A percentile compares a stretch with the other conserved stretches of the same genome.
phyloP scores from a whole-genome alignment of 2,329 filamentous ascomycete species.

The Pseudogymnoascus sp. region DNA sequence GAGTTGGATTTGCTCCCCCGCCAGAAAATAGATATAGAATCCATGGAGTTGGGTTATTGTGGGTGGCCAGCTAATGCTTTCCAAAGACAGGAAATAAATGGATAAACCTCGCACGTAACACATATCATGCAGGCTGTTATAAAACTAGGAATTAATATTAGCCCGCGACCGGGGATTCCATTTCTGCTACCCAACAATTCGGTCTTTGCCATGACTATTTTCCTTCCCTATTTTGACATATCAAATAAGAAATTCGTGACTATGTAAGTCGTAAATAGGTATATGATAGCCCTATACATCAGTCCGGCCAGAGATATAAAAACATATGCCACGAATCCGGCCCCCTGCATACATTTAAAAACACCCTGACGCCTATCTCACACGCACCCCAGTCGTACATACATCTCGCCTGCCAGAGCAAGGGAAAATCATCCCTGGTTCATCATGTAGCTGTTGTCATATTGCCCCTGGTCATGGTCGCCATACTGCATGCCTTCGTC shows the following conservation, averaged over 20 bases:
- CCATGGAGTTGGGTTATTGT: neutral
- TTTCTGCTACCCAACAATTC: neutral
- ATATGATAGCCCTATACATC: neutral
- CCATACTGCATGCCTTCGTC: neutral
- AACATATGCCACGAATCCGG: neutral
- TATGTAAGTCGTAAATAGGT: neutral
- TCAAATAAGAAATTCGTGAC: neutral
- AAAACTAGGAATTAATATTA: neutral
- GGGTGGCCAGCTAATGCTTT: neutral
- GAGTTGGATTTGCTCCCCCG: neutral
- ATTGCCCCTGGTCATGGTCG: neutral
- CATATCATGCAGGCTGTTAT: neutral
- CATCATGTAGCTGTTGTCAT: conserved; percentile 5
- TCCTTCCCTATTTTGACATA: neutral
- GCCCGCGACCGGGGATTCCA: neutral
- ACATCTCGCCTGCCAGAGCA: neutral
- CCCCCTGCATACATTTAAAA: neutral
- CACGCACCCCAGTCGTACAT: neutral
- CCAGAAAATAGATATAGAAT: neutral
- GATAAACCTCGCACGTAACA: neutral
- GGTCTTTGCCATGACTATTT: neutral
- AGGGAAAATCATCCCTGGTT: neutral
- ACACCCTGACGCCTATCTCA: neutral
- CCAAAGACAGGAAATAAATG: neutral
- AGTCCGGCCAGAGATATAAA: neutral